Base-by-base conservation (phyloP, 306 rosid species). In the Mimosa bimucronata region DNA sequence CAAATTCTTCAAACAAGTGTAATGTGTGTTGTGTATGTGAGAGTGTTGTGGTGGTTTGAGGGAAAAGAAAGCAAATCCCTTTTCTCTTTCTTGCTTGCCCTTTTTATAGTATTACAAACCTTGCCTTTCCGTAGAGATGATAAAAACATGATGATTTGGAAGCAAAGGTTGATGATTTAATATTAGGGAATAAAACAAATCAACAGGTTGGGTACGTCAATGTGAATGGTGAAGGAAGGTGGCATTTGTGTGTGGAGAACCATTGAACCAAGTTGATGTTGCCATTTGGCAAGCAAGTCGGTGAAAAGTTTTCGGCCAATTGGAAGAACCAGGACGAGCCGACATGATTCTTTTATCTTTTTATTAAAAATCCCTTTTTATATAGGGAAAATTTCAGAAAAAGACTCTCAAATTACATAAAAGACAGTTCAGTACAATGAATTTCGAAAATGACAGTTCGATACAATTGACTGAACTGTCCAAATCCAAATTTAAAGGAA, bases 191-290 rank as follows among this genome's bases (percentile, higher is more conserved):
- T 16, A 45, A 74, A 80, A 78, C 77, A 57, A n/a, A 79, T 28
- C 19, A 61, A 28, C 9, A 6, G 67, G 38, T 61, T 14, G 67
- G 14, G 34, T 14, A 15, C 19, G 26, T 0, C 34, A 45, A 76
- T 85, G 84, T 79, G 88, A 85, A 85, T 7, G 31, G 79, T 28
- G 46, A 14, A 62, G 9, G 9, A 15, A 4, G 65, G 18, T 0
- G 16, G 55, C 18, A 2, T 45, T 38, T 69, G 26, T 53, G 71
- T 30, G 81, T 18, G 28, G 41, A 41, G 9, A 73, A 41, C 26
- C 78, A 68, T 31, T 30, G 9, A 73, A 41, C 26, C 78, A 68
- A 75, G 23, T 78, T 42, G 86, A 14, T 41, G 1, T 0, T 21
- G 62, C 62, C 52, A 52, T 41, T 16, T 16, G 67, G 48, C 16